Evolutionary conservation across 2,329 filamentous ascomycete genomes (phyloP).

Genomic region (Camptophora hylomeconis): DNA sequence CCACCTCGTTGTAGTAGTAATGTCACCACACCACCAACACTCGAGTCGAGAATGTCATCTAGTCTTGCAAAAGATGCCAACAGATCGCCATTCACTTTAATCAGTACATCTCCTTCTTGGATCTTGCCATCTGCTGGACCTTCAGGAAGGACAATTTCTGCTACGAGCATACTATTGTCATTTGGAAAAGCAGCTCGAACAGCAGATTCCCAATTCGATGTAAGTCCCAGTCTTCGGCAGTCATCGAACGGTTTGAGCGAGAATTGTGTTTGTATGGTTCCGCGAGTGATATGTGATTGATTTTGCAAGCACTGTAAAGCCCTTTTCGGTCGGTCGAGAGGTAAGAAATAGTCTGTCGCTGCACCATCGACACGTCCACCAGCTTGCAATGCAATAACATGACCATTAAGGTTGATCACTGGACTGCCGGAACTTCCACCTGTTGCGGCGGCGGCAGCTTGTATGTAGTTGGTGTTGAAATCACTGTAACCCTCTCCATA

Average conservation of each 20-base stretch:
- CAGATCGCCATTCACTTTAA: slow-evolving; percentile 87
- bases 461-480: slow-evolving; percentile 94
- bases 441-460: slow-evolving; percentile 91
- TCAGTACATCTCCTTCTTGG: slow-evolving; percentile 83
- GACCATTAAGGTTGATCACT: slow-evolving; percentile 88
- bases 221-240: slow-evolving; percentile 77
- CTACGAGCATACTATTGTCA: slow-evolving; percentile 93
- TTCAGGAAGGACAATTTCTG: slow-evolving; percentile 83
- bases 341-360: slow-evolving; percentile 94
- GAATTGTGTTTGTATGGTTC: slow-evolving; percentile 97
- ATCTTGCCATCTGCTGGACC: slow-evolving; percentile 79
- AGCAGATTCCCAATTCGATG: slow-evolving; percentile 71
- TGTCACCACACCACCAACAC: slow-evolving; percentile 63
- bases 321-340: slow-evolving; percentile 76
- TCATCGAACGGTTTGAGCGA: slow-evolving; percentile 96
- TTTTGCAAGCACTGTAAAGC: slow-evolving; percentile 76
- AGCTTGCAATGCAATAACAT: slow-evolving; percentile 83
- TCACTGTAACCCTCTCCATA: slow-evolving; percentile 97
- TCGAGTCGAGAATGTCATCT: slow-evolving; percentile 83
- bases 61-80: slow-evolving; percentile 85
- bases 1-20: slow-evolving; percentile 81
- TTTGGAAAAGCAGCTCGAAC: slow-evolving; percentile 74
- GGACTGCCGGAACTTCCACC: slow-evolving; percentile 97
- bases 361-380: slow-evolving; percentile 88
- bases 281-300: slow-evolving; percentile 63